A percentile compares a stretch with the other conserved stretches of the same genome.
Evolutionary conservation across 495 filamentous ascomycete genomes (phyloP).

Genomic region (Penicillium bialowiezense): DNA sequence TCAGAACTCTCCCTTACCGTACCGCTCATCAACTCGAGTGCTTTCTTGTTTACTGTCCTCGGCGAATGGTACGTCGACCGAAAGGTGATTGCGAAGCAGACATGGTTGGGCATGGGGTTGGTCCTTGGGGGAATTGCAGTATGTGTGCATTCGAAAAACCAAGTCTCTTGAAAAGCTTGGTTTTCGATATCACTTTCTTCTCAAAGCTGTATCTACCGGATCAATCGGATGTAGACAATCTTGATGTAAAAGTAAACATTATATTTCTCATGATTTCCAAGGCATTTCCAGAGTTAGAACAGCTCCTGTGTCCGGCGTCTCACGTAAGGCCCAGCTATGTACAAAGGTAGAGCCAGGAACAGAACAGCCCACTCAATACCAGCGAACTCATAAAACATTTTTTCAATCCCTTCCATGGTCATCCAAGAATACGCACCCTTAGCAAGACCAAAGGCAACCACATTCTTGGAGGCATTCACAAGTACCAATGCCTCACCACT

Average conservation of each 20-base stretch:
- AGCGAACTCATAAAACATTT: constrained; percentile 40
- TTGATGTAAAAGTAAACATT: too few species aligned
- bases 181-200: too few species aligned
- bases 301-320: constrained; percentile 20
- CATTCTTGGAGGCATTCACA: constrained; percentile 41
- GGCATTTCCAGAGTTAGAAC: constrained; percentile 9
- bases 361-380: constrained; percentile 31
- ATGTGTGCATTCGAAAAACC: constrained; percentile 67
- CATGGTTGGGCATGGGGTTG: constrained; percentile 82
- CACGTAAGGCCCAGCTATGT: constrained; percentile 31
- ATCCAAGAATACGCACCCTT: constrained; percentile 28
- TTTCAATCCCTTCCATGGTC: constrained; percentile 26
- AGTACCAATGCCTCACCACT: constrained; percentile 31
- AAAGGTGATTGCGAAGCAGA: constrained; percentile 85
- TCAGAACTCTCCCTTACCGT: constrained; percentile 89
- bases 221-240: too few species aligned
- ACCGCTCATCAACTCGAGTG: constrained; percentile 89
- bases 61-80: constrained; percentile 94
- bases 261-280: too few species aligned
- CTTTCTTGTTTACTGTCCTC: constrained; percentile 91
- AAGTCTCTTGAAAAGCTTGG: constrained; percentile 9
- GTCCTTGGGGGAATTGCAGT: constrained; percentile 82
- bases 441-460: constrained; percentile 37
- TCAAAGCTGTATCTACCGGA: too few species aligned
- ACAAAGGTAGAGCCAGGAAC: constrained; percentile 22